These are phyloP conservation scores for Gentiana straminea DNA, from an alignment of 257 asterid genomes.

Conservation along the genomic window DNA sequence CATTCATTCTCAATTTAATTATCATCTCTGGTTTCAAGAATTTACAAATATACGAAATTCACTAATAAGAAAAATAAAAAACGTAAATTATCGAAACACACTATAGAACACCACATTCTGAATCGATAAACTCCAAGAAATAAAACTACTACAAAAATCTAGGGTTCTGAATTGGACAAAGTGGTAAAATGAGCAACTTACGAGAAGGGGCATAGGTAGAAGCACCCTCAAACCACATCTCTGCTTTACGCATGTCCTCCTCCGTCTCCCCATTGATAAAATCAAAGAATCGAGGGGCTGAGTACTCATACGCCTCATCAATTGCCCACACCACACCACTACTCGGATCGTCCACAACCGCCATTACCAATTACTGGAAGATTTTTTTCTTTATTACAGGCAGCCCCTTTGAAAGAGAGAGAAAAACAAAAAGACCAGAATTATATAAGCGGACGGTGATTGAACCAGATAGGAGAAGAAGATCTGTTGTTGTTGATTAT, in stretches of 20 bases:
- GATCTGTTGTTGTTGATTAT: neutral
- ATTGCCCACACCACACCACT: slow-evolving; percentile 15
- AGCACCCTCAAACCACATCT: slow-evolving; percentile 66
- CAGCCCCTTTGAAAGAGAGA: neutral
- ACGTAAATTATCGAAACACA: neutral
- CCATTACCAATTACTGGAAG: slow-evolving; percentile 13
- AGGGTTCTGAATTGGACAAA: neutral
- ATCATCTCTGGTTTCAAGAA: too few relatives aligned
- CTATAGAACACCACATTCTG: neutral
- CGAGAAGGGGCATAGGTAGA: slow-evolving; percentile 82
- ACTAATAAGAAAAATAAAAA: too few relatives aligned
- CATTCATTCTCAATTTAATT: too few relatives aligned
- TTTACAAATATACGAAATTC: too few relatives aligned
- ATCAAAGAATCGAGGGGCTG: slow-evolving; percentile 68
- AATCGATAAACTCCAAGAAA: neutral
- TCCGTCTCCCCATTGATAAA: slow-evolving; percentile 56
- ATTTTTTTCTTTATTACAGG: neutral
- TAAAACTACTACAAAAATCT: neutral
- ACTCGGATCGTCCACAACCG: slow-evolving; percentile 37
- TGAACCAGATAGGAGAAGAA: neutral
- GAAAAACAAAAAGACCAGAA: neutral
- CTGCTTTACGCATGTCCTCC: slow-evolving; percentile 53
- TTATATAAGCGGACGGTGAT: neutral
- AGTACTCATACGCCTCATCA: slow-evolving; percentile 70
- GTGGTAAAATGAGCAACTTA: slow-evolving; percentile 21